phyloP scores from a whole-genome alignment of 345 rosid species.

The Corchorus capsularis region DNA sequence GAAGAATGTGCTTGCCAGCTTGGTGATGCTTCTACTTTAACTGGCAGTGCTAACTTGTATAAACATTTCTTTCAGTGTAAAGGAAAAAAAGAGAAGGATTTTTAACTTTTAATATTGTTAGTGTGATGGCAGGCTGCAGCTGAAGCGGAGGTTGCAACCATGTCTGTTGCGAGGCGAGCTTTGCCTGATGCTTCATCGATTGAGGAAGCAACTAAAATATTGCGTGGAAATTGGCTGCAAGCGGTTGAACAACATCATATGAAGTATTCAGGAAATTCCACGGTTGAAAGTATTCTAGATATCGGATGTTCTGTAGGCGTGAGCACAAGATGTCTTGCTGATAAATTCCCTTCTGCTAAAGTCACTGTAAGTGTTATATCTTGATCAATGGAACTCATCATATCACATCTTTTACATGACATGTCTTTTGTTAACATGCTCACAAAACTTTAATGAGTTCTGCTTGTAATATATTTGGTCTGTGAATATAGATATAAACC shows the following conservation, averaged over 20 bases:
- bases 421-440: too few relatives aligned
- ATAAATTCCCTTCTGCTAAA: slow-evolving; percentile 49
- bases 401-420: neutral
- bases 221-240: slow-evolving; percentile 62
- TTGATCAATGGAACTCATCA: neutral
- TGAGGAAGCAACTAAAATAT: slow-evolving; percentile 47
- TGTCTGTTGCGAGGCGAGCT: slow-evolving; percentile 53
- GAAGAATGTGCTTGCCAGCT: too few relatives aligned
- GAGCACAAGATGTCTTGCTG: slow-evolving; percentile 57
- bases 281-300: slow-evolving; percentile 49
- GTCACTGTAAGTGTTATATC: slow-evolving; percentile 48
- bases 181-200: slow-evolving; percentile 49
- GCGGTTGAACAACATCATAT: slow-evolving; percentile 49
- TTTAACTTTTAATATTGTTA: neutral
- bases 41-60: too few relatives aligned
- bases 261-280: slow-evolving; percentile 37
- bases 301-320: slow-evolving; percentile 73
- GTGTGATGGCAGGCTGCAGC: slow-evolving; percentile 59
- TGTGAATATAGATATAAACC: neutral
- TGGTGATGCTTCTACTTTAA: too few relatives aligned
- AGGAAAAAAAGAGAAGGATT: neutral
- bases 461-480: neutral
- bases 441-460: neutral
- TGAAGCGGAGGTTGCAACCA: slow-evolving; percentile 67
- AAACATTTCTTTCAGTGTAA: neutral